phyloP scores from a whole-genome alignment of 2,329 filamentous ascomycete species.

The Fusarium agapanthi region DNA sequence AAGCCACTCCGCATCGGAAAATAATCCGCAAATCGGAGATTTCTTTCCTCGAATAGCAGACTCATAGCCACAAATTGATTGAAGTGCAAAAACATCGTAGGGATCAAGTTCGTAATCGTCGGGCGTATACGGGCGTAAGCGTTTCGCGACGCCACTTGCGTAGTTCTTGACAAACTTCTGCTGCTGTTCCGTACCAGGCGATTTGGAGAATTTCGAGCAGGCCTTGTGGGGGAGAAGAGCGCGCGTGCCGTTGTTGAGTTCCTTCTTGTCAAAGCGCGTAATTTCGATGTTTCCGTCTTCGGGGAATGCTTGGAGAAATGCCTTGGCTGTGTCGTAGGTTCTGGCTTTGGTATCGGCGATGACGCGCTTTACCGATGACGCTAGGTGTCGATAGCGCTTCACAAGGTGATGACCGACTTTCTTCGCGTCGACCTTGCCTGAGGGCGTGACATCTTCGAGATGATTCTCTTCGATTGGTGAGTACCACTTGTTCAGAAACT shows the following conservation, averaged over 20 bases:
- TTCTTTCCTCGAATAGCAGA: conserved; percentile 30
- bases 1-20: conserved; percentile 36
- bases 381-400: conserved; percentile 33
- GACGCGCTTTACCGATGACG: conserved; percentile 33
- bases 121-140: conserved; percentile 29
- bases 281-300: conserved; percentile 25
- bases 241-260: conserved; percentile 34
- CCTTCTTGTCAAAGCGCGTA: conserved; percentile 27
- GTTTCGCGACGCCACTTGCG: conserved; percentile 19
- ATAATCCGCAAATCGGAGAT: conserved; percentile 26
- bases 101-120: conserved; percentile 28
- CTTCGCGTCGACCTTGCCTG: conserved; percentile 30
- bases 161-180: conserved; percentile 32
- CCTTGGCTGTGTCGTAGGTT: conserved; percentile 36
- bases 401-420: conserved; percentile 27
- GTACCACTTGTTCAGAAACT: conserved; percentile 33
- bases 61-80: conserved; percentile 38
- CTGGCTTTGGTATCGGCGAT: conserved; percentile 35
- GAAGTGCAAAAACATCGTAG: conserved; percentile 35
- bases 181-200: conserved; percentile 26
- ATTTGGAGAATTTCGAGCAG: conserved; percentile 34
- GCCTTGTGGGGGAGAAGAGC: conserved; percentile 39
- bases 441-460: conserved; percentile 36
- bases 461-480: conserved; percentile 35
- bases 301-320: conserved; percentile 26